Evolutionary conservation across 2,329 filamentous ascomycete species (phyloP), one percentile per base, ranked within the genome.

Genomic region (Beauveria bassiana): DNA sequence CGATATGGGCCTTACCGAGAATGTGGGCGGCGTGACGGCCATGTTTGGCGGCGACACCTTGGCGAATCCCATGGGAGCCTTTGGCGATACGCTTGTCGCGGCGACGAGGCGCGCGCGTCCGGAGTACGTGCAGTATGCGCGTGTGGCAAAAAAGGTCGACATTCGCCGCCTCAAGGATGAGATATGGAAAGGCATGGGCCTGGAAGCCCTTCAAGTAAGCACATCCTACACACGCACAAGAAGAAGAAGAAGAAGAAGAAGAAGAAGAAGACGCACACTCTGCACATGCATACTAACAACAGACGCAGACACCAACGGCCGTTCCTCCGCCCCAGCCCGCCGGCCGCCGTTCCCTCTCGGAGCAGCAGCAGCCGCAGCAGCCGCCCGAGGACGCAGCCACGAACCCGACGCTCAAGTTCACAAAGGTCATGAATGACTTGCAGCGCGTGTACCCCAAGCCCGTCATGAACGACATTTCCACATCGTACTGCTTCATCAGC

Each of bases 381-480:
- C 69, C 59, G 70, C 9, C 62, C 67, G 12, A 69, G 49, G 61
- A 73, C 38, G 65, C 67, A 4, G 70, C 74, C 53, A 75, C 80
- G 42, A 81, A 83, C 73, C 80, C 75, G 10, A 77, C 75, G 3
- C 81, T 97, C 66, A 92, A 89, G 68, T 99, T 99, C 75, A 98
- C 93, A 0, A 80, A 88, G 22, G 87, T 99, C 63, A 96, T 99
- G 86, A 96, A 96, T 71, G 87, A 87, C 64, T 78, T 99, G 52
- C 90, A 96, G 71, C 76, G 81, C 5, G 91, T 96, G 8, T 99
- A 99, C 70, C 88, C 92, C 12, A 89, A 90, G 73, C 82, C 90
- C 67, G 85, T 86, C 63, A 90, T 99, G 86, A 86, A 89, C 64
- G 95, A 99, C 74, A 98, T 99, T 70, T 96, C 92, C 42, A 99